These are phyloP conservation scores for Candida tammaniensis DNA, from an alignment of 805 yeast species.

Conservation along the genomic window DNA sequence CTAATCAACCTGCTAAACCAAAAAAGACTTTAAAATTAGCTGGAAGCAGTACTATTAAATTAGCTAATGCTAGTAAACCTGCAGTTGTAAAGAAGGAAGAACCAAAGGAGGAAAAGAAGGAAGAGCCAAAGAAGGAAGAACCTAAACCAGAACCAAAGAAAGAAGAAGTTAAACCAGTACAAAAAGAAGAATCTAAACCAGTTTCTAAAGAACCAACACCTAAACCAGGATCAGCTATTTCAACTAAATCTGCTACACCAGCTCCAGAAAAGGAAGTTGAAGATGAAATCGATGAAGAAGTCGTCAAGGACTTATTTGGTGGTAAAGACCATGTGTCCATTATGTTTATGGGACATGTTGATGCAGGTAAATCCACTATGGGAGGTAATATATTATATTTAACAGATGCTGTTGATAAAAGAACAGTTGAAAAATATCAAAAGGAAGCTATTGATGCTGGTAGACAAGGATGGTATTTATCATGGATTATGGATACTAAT, in stretches of 20 bases:
- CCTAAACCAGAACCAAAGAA: conserved; percentile 14
- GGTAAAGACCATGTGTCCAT: conserved; percentile 97
- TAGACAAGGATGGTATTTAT: conserved; percentile 98
- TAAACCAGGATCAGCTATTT: conserved; percentile 14
- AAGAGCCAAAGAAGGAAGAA: conserved; percentile 27
- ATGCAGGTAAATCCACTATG: conserved; percentile 99
- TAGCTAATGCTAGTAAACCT: conserved; percentile 46
- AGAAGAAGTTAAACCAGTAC: conserved; percentile 31
- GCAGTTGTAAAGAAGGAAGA: conserved; percentile 17
- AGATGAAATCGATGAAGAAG: conserved; percentile 79
- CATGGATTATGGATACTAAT: conserved; percentile 99
- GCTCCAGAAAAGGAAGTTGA: conserved; percentile 66
- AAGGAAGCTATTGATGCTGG: conserved; percentile 99
- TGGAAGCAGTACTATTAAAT: conserved; percentile 63
- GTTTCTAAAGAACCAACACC: conserved; percentile 16
- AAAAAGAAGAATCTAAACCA: conserved; percentile 13
- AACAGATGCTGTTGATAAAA: conserved; percentile 97
- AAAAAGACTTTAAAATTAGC: conserved; percentile 69
- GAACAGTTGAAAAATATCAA: conserved; percentile 97
- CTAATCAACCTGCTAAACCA: conserved; percentile 50
- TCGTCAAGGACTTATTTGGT: conserved; percentile 90
- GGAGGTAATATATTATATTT: conserved; percentile 94
- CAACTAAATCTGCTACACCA: conserved; percentile 23
- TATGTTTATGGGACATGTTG: conserved; percentile 99
- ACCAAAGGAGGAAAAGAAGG: conserved; percentile 13